Conservation (phyloP, 2,329 filamentous ascomycete genomes). For the Epichloe bromicola region DNA sequence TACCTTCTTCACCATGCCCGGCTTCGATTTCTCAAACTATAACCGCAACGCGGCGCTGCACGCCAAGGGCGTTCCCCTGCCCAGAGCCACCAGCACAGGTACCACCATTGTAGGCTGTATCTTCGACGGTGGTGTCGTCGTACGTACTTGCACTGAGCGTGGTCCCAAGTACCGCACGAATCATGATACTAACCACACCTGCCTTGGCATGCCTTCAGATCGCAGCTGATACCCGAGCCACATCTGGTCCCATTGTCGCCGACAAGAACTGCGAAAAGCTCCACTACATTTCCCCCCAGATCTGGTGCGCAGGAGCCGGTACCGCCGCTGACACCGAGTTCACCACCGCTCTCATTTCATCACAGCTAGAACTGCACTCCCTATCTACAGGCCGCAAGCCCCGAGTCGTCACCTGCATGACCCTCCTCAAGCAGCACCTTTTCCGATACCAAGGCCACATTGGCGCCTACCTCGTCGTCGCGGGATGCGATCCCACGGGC, state of each 20-base stretch:
- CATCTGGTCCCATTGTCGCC: conserved; percentile 92
- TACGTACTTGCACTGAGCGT: conserved; percentile 30
- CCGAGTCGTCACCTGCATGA: conserved; percentile 98
- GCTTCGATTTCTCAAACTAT: conserved; percentile 99
- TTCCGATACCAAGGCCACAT: conserved; percentile 98
- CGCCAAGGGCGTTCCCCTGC: conserved; percentile 84
- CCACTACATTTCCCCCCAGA: conserved; percentile 98
- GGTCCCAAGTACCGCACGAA: background rate
- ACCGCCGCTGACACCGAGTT: conserved; percentile 98
- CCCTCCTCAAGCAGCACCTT: conserved; percentile 96
- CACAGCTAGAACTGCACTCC: conserved; percentile 93
- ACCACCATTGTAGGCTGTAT: conserved; percentile 98
- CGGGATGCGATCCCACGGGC: conserved; percentile 91
- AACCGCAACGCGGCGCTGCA: conserved; percentile 97
- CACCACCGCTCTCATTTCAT: conserved; percentile 96
- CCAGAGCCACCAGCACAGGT: conserved; percentile 96
- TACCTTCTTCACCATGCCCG: conserved; percentile 55
- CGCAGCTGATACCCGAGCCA: conserved; percentile 94
- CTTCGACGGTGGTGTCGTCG: conserved; percentile 91
- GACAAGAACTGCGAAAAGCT: conserved; percentile 99
- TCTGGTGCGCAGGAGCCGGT: conserved; percentile 97
- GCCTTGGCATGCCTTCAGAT: conserved; percentile 42
- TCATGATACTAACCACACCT: background rate
- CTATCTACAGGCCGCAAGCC: conserved; percentile 94
- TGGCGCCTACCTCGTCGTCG: conserved; percentile 93